These are phyloP conservation scores for Ceratocystis ficicola DNA, from an alignment of 2,329 filamentous ascomycete species.

Conservation along the genomic window DNA sequence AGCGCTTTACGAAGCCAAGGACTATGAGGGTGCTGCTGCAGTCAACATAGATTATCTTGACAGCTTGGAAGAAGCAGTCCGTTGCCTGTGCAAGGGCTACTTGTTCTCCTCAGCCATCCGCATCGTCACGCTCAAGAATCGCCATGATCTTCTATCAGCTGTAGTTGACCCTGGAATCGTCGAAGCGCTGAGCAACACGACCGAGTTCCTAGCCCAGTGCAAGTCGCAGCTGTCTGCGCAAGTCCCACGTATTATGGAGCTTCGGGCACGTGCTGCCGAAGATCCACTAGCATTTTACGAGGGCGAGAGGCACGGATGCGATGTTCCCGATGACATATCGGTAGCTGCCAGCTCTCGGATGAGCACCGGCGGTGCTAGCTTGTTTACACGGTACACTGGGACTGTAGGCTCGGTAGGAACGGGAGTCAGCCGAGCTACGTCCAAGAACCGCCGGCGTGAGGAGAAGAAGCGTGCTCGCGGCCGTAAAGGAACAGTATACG, in stretches of 20 bases:
- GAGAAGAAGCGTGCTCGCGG: conserved; percentile 90
- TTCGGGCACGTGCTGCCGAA: conserved; percentile 65
- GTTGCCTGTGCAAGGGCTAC: conserved; percentile 75
- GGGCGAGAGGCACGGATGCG: conserved; percentile 54
- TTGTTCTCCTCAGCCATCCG: conserved; percentile 83
- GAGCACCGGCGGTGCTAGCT: conserved; percentile 60
- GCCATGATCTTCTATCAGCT: conserved; percentile 49
- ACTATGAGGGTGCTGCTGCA: conserved; percentile 65
- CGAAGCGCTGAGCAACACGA: conserved; percentile 69
- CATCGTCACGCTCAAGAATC: conserved; percentile 49
- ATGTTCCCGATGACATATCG: conserved; percentile 85
- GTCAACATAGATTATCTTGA: conserved; percentile 72
- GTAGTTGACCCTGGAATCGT: conserved; percentile 68
- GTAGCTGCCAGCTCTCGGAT: conserved; percentile 70
- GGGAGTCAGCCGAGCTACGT: conserved; percentile 63
- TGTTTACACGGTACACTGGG: conserved; percentile 88
- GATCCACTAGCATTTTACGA: conserved; percentile 87
- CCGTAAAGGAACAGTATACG: conserved; percentile 94
- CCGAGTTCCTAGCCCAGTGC: conserved; percentile 89
- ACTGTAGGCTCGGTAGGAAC: conserved; percentile 60
- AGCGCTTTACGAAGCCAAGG: conserved; percentile 68
- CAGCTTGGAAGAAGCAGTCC: conserved; percentile 57
- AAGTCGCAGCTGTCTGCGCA: conserved; percentile 73
- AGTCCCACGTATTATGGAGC: conserved; percentile 70
- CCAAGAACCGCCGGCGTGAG: conserved; percentile 77